Evolutionary conservation across 352 stramenopile genomes (phyloP).

Genomic region (Elongisporangium undulatum): DNA sequence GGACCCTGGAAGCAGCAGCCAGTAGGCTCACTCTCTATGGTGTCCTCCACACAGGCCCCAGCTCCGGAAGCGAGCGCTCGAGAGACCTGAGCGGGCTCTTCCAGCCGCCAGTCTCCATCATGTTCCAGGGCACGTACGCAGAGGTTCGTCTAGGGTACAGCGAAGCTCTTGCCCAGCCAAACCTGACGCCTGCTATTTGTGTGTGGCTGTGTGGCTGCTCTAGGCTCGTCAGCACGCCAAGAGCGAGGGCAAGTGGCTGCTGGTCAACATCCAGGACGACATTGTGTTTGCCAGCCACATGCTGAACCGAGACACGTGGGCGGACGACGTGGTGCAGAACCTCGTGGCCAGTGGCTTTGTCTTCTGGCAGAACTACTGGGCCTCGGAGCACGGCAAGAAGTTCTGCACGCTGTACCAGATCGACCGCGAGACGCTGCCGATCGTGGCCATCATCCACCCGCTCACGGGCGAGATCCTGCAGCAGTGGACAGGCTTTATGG

Average conservation of each 20-base stretch:
- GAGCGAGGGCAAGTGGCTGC: slow-evolving; percentile 87
- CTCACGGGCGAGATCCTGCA: slow-evolving; percentile 65
- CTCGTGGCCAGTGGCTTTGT: slow-evolving; percentile 92
- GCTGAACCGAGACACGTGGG: slow-evolving; percentile 95
- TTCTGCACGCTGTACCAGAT: slow-evolving; percentile 83
- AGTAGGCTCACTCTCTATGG: background rate
- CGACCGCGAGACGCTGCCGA: slow-evolving; percentile 53
- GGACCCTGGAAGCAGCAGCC: slow-evolving; percentile 7
- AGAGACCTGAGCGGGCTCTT: slow-evolving; percentile 70
- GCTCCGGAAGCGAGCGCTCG: slow-evolving; percentile 10
- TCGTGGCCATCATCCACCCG: slow-evolving; percentile 76
- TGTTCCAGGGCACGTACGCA: slow-evolving; percentile 76
- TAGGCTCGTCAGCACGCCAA: slow-evolving; percentile 74
- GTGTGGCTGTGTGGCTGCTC: background rate
- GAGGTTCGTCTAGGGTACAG: slow-evolving; percentile 62
- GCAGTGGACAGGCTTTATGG: slow-evolving; percentile 66
- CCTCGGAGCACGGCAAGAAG: slow-evolving; percentile 76
- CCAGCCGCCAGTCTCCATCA: slow-evolving; percentile 65
- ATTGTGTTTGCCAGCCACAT: slow-evolving; percentile 94
- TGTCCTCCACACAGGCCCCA: background rate
- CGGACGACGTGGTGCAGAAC: slow-evolving; percentile 93
- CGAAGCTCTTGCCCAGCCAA: no score
- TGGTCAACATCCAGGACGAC: slow-evolving; percentile 95
- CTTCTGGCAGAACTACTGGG: slow-evolving; percentile 92
- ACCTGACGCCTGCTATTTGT: background rate